These are phyloP conservation scores for Trichomonas tenax DNA, from an alignment of 208 protist genomes.

Conservation along the genomic window DNA sequence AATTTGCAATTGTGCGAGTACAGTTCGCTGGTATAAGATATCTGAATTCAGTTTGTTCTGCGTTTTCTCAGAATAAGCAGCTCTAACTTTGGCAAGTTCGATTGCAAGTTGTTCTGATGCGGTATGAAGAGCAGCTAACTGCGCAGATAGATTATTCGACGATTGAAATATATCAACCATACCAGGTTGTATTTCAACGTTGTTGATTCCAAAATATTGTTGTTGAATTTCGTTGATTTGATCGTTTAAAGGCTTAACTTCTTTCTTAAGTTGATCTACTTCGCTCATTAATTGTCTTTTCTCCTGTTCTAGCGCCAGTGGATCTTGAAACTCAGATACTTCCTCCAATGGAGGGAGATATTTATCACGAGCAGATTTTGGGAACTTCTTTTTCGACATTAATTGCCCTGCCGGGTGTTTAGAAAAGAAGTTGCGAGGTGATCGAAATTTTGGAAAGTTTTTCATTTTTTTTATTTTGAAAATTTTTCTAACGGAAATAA, in stretches of 20 bases:
- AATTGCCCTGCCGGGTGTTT: no score
- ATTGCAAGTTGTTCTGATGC: not conserved
- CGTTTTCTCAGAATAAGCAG: not conserved
- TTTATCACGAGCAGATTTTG: not conserved
- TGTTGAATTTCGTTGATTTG: not conserved
- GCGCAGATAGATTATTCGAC: not conserved
- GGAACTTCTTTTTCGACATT: not conserved
- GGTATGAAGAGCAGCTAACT: not conserved
- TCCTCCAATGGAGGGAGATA: not conserved
- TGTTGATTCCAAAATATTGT: not conserved
- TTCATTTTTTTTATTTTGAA: no score
- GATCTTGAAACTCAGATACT: not conserved
- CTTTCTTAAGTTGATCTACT: not conserved
- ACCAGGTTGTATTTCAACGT: not conserved
- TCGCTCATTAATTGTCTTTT: not conserved
- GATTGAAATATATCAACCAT: not conserved
- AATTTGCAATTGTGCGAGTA: not conserved
- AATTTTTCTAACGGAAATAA: no score
- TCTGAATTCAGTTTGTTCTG: not conserved
- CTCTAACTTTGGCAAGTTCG: not conserved
- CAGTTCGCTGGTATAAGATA: not conserved
- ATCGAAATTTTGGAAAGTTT: no score
- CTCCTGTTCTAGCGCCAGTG: not conserved
- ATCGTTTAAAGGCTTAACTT: not conserved
- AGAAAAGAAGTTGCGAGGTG: no score